Base-by-base conservation (phyloP, 2,329 filamentous ascomycete species). In the Diaporthe vaccinii region DNA sequence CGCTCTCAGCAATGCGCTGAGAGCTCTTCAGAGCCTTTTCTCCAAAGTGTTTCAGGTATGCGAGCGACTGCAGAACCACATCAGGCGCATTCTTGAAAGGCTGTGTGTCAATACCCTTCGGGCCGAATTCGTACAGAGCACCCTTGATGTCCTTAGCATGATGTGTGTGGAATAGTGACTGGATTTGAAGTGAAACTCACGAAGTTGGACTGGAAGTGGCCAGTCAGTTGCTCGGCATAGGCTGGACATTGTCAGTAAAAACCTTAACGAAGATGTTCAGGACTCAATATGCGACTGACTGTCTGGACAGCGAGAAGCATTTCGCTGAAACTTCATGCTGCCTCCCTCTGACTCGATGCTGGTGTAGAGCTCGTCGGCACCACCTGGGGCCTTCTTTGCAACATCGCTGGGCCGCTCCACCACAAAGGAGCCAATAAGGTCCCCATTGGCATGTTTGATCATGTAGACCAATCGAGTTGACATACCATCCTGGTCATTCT, bases 71-170 rank as follows among this genome's bases (percentile, higher is more conserved):
- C 8, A 88, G 84, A 2, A 93, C 85, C 0, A 85, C 82, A 1
- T 82, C 74, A 0, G 88, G 89, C 0, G 90, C 87, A 6, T 86
- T 82, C 2, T 82, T 78, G 75, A 92, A 92, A 0, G 85, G 82
- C n/a, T 81, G 84, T 25, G 28, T 76, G n/a, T 39, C 5, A 86
- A 89, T 8, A 3, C 90, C 88, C 1, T 86, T 84, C 1, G 92
- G 91, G 49, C 90, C 87, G 78, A 91, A 94, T 72, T 93, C 93
- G 81, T 94, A 94, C 0, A 88, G 88, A 76, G 91, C 91, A 2
- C 92, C 92, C 85, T 88, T 28, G 79, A 80, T 36, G 78, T 79
- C 78, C 82, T 81, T 68, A 82, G 81, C 74, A 79, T 39, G 8
- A 25, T 41, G 31, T 8, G 14, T 39, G 31, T 8, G 22, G 2